Conservation (phyloP, 345 rosid genomes). For the Punica granatum region DNA sequence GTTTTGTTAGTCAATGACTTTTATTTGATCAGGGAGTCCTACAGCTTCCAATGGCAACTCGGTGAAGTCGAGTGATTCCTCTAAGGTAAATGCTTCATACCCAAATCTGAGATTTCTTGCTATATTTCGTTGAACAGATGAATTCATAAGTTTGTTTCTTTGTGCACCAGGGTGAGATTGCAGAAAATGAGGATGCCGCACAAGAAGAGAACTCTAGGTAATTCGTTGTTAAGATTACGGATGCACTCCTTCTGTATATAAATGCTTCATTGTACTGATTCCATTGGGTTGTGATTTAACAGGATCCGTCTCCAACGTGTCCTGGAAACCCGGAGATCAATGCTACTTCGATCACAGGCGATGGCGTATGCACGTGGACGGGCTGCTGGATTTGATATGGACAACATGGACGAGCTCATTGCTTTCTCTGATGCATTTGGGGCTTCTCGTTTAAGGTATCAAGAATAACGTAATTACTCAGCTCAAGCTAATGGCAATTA, state of each 20-base stretch:
- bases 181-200: slow-evolving; percentile 22
- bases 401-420: slow-evolving; percentile 62
- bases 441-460: slow-evolving; percentile 65
- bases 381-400: slow-evolving; percentile 70
- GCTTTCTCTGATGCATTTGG: slow-evolving; percentile 74
- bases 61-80: slow-evolving; percentile 38
- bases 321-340: slow-evolving; percentile 54
- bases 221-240: slow-evolving; percentile 6
- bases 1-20: neutral
- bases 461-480: neutral
- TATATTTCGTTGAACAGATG: neutral
- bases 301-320: slow-evolving; percentile 75
- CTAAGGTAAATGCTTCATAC: slow-evolving; percentile 26
- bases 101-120: neutral
- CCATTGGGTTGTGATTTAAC: slow-evolving; percentile 8
- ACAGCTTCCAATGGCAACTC: slow-evolving; percentile 13
- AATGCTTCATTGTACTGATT: slow-evolving; percentile 8
- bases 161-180: slow-evolving; percentile 29
- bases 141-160: neutral
- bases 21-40: slow-evolving; percentile 22
- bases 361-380: slow-evolving; percentile 83
- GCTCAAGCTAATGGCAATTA: neutral
- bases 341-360: slow-evolving; percentile 75
- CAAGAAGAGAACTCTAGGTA: slow-evolving; percentile 74
- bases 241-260: neutral